These are phyloP conservation scores for Micromonas pusilla DNA, from an alignment of 139 green algal genomes.

Conservation along the genomic window DNA sequence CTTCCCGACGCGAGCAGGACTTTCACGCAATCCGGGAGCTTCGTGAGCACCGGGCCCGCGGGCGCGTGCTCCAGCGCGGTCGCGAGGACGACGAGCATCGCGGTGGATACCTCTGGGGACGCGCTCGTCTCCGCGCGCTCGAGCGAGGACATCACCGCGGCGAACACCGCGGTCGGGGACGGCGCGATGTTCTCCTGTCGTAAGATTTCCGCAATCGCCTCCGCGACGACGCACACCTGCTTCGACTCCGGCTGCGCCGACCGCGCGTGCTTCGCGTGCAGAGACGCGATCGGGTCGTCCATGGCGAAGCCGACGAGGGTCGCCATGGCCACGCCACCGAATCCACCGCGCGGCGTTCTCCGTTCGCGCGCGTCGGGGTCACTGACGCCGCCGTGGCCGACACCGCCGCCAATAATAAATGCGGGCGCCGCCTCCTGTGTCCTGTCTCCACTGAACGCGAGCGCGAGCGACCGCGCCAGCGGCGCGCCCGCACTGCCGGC, in stretches of 20 bases:
- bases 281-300: not conserved
- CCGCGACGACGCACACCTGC: slow-evolving; percentile 59
- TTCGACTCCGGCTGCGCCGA: slow-evolving; percentile 29
- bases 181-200: slow-evolving; percentile 46
- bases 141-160: slow-evolving; percentile 68
- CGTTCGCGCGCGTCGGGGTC: too few species aligned
- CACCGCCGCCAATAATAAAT: too few species aligned
- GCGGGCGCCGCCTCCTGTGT: too few species aligned
- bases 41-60: not conserved
- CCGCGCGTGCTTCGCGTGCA: not conserved
- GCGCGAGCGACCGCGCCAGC: too few species aligned
- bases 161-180: slow-evolving; percentile 68
- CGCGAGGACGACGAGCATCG: not conserved
- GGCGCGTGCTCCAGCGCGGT: not conserved
- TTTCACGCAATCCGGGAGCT: not conserved
- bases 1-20: not conserved
- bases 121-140: slow-evolving; percentile 47
- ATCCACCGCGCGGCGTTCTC: too few species aligned
- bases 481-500: too few species aligned
- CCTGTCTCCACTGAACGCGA: too few species aligned
- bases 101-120: slow-evolving; percentile 12
- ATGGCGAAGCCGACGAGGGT: not conserved
- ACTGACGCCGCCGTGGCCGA: too few species aligned
- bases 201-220: slow-evolving; percentile 59
- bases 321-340: too few species aligned